phyloP scores from a whole-genome alignment of 208 protist genomes.

The Borovskyia barvae region DNA sequence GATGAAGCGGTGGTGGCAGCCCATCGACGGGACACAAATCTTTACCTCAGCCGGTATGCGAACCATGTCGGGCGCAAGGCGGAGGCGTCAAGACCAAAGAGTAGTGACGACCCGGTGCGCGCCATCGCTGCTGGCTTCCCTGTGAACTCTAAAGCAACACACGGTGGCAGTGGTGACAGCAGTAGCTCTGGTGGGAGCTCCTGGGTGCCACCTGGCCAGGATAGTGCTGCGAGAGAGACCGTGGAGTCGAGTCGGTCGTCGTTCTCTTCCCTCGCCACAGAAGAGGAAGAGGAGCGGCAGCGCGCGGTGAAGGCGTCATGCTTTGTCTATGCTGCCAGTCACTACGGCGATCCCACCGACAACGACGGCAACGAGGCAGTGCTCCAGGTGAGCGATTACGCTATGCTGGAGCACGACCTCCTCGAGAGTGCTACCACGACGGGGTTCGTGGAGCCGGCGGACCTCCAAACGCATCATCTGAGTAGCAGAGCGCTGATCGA shows the following conservation, averaged over 20 bases:
- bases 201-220: background rate
- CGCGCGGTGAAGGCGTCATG: slow-evolving; percentile 35
- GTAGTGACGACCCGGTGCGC: too few species aligned
- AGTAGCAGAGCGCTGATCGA: slow-evolving; percentile 68
- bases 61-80: slow-evolving; percentile 9
- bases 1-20: slow-evolving; percentile 48
- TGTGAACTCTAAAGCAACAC: background rate
- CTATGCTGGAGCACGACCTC: slow-evolving; percentile 65
- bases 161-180: background rate
- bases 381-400: slow-evolving; percentile 69
- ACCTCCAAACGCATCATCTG: slow-evolving; percentile 61
- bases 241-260: background rate
- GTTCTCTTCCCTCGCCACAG: background rate
- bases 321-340: slow-evolving; percentile 39
- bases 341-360: slow-evolving; percentile 71
- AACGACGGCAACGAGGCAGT: slow-evolving; percentile 56
- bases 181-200: background rate
- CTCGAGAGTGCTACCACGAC: slow-evolving; percentile 48
- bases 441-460: slow-evolving; percentile 45
- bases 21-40: slow-evolving; percentile 9
- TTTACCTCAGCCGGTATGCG: slow-evolving; percentile 18
- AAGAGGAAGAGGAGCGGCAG: slow-evolving; percentile 39
- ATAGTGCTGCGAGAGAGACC: background rate
- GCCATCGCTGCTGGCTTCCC: background rate
- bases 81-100: background rate